Base-by-base conservation (phyloP, 345 rosid species). In the Alliaria petiolata region DNA sequence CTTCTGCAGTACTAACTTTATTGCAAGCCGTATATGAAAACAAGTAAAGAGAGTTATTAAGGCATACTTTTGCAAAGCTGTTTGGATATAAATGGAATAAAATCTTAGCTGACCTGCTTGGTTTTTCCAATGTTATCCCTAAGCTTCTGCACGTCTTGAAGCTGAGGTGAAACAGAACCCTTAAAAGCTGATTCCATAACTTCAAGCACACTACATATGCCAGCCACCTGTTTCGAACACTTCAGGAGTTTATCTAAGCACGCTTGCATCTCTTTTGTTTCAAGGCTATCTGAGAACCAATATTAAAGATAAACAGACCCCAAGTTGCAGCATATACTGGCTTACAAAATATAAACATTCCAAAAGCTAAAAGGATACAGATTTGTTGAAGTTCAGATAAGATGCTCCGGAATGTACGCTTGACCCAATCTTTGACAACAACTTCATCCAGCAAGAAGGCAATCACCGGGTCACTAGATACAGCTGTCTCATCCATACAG, bases 361-460 rank as follows among this genome's bases (percentile, higher is more conserved):
- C 31, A 78, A 39, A 52, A 64, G 31, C 15, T 47, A 55, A 38
- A 82, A 86, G 97, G 96, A 95, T 92, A 95, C 99, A 92, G 49
- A 92, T 92, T 57, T 57, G 66, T 66, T 75, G 83, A 82, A 95
- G 89, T 76, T 87, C 91, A 58, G 64, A 63, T 56, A 76, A 38
- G 39, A 88, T 83, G 71, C 77, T 86, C 70, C 68, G 73, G 82
- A 88, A 95, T 30, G 87, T 83, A 68, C 83, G 82, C 83, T 89
- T 92, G 84, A 95, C 93, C 99, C 98, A 95, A 71, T 95, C 97
- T 86, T 95, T 95, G 72, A 95, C 87, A 65, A 90, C 98, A 72
- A 87, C 97, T 85, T 95, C 99, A 86, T 95, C 99, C 84, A 95
- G 77, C 96, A 92, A 83, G 95, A 89, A 90, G 33, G 99, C 90